Evolutionary conservation across 2,329 filamentous ascomycete genomes (phyloP).

Genomic region (Monilinia fructigena): DNA sequence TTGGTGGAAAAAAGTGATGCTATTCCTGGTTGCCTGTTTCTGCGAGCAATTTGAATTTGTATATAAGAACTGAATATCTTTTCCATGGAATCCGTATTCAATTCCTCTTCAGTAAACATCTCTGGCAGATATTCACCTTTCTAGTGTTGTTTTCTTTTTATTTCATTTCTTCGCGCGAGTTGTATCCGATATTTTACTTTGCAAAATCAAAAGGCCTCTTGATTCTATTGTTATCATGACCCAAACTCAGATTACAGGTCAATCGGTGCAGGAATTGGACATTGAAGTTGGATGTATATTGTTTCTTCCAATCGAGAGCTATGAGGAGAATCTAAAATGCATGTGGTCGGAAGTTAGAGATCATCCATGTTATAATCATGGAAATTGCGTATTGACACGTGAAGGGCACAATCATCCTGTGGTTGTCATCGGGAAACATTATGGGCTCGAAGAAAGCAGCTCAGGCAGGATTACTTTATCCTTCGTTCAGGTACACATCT

Average conservation of each 20-base stretch:
- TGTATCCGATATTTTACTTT: not conserved
- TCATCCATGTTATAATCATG: not conserved
- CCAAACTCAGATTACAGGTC: not conserved
- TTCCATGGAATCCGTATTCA: not conserved
- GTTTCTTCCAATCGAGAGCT: not conserved
- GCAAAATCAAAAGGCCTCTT: not conserved
- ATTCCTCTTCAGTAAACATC: not conserved
- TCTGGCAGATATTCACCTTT: not conserved
- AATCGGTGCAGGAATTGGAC: not conserved
- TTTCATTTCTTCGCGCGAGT: not conserved
- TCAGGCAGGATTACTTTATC: not conserved
- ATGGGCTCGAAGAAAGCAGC: not conserved
- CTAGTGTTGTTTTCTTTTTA: not conserved
- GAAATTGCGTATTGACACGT: not conserved
- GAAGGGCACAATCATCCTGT: not conserved
- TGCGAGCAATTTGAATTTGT: not conserved
- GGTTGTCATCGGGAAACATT: constrained; percentile 1
- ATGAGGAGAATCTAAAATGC: not conserved
- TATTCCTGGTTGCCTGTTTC: not conserved
- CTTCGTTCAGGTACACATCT: not conserved
- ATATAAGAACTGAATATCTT: not conserved
- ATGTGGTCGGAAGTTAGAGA: not conserved
- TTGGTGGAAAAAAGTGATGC: not conserved
- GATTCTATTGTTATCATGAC: not conserved
- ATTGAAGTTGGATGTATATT: constrained; percentile 11